Evolutionary conservation across 495 filamentous ascomycete genomes (phyloP).

Genomic region (Lasiosphaeria miniovina): DNA sequence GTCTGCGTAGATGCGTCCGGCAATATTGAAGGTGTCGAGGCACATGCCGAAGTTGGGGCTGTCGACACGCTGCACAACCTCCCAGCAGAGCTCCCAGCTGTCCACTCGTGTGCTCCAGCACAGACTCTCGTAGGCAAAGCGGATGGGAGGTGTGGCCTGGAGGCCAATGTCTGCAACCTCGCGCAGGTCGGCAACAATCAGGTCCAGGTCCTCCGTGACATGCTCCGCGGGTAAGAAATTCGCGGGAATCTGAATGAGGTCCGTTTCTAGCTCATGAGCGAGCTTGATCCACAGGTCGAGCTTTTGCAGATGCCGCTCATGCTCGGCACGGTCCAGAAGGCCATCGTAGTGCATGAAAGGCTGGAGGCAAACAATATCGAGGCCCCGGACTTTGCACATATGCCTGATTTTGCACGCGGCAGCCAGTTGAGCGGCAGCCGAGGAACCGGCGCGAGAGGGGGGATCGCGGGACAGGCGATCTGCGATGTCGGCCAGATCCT

Average conservation of each 20-base stretch:
- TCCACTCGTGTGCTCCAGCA: conserved; percentile 72
- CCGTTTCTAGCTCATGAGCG: conserved; percentile 59
- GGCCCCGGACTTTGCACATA: conserved; percentile 55
- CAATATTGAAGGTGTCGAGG: conserved; percentile 80
- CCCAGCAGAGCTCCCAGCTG: conserved; percentile 70
- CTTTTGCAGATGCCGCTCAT: conserved; percentile 57
- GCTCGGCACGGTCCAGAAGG: conserved; percentile 59
- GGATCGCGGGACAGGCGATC: conserved; percentile 19
- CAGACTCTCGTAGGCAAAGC: conserved; percentile 74
- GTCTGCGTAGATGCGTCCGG: conserved; percentile 70
- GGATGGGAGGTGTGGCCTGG: conserved; percentile 51
- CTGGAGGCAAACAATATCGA: conserved; percentile 69
- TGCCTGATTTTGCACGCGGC: conserved; percentile 56
- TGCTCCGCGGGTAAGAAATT: conserved; percentile 61
- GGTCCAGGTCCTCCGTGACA: conserved; percentile 52
- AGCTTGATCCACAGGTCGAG: conserved; percentile 68
- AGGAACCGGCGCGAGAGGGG: conserved; percentile 26
- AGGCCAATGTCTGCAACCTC: conserved; percentile 64
- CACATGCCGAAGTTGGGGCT: conserved; percentile 74
- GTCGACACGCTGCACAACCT: conserved; percentile 62
- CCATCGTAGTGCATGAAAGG: conserved; percentile 81
- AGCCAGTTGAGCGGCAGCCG: conserved; percentile 46
- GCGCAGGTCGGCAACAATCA: conserved; percentile 63
- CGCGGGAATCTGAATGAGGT: conserved; percentile 71
- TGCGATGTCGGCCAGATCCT: conserved; percentile 68